Percentiles rank a stretch among this genome's conserved stretches.
Evolutionary conservation across 2,329 filamentous ascomycete genomes (phyloP).

Genomic region (Lachnellula subtilissima): DNA sequence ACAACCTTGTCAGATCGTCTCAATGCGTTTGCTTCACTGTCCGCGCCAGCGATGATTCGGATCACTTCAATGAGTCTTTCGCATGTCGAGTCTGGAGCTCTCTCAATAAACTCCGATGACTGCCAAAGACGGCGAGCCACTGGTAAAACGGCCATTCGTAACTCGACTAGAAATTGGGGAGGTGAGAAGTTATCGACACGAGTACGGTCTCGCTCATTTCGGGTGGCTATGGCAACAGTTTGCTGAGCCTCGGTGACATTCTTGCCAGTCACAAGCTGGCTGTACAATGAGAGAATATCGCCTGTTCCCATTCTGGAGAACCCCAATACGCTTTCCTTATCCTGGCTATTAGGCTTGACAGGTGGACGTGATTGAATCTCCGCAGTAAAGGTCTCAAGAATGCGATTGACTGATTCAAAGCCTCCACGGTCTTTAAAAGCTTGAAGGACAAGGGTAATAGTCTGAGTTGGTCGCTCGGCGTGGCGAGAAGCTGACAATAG

Average conservation of each 20-base stretch:
- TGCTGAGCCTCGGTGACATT: slow-evolving; percentile 72
- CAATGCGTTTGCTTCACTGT: slow-evolving; percentile 64
- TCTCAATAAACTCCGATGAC: slow-evolving; percentile 70
- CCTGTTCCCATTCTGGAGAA: slow-evolving; percentile 58
- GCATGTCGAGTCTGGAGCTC: slow-evolving; percentile 69
- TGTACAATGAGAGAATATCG: slow-evolving; percentile 79
- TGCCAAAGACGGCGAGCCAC: slow-evolving; percentile 78
- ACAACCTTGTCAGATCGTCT: slow-evolving; percentile 56
- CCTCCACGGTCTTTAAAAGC: slow-evolving; percentile 82
- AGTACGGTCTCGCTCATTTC: slow-evolving; percentile 50
- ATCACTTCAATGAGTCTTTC: slow-evolving; percentile 80
- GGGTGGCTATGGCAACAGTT: slow-evolving; percentile 48
- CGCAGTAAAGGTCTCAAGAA: slow-evolving; percentile 64
- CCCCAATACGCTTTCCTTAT: slow-evolving; percentile 32
- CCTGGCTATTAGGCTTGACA: background rate
- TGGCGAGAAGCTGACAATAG: slow-evolving; percentile 12
- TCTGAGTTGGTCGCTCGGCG: slow-evolving; percentile 39
- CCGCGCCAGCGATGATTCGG: slow-evolving; percentile 70
- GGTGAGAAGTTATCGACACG: slow-evolving; percentile 58
- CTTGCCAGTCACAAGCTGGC: slow-evolving; percentile 70
- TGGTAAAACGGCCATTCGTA: slow-evolving; percentile 75
- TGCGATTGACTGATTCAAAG: slow-evolving; percentile 65
- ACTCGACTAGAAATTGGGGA: slow-evolving; percentile 77
- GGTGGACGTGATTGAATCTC: slow-evolving; percentile 41
- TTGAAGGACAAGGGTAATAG: slow-evolving; percentile 72